Base-by-base conservation (phyloP, 2,329 filamentous ascomycete species). In the Aspergillus intermedius region DNA sequence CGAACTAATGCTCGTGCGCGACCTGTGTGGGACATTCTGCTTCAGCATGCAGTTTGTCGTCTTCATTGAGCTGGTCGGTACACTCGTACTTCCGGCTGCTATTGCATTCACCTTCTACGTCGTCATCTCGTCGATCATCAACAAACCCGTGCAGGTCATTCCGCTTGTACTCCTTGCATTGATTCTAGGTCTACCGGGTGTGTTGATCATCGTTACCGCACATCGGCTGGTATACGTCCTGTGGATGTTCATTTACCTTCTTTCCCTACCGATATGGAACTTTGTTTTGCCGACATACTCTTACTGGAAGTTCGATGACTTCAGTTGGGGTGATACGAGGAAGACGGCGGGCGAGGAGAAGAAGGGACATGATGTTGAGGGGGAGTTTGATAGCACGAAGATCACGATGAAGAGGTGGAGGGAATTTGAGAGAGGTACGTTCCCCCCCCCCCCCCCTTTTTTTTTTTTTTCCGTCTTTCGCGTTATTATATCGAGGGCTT, bases 1-100 rank as follows among this genome's bases (percentile, higher is more conserved):
- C 88, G 93, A 98, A 71, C 81, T 98, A 51, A 84, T 97, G 46
- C 81, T 98, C 30, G 94, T 98, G 41, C 83, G 91, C 55, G 93
- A 98, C 74, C 81, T 98, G 13, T 98, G 93, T 65, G 93, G 93
- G 57, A 98, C 93, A 3, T 98, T 98, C 76, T 98, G 94, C 77
- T 98, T 98, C 77, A 95, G 89, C 70, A 98, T 98, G 93, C 93
- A 98, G 72, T 98, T 98, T 66, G 86, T 98, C 56, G 86, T 98
- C 54, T 95, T 91, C 67, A 87, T 98, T 63, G 93, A 98, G 72
- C 78, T 98, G 48, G 80, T 97, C 48, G 93, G 93, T 60, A 98
- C 94, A 1, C 77, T 98, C 47, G 93, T 98, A 9, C 78, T 98
- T 19, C 93, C 93, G 2, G 94, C 93, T 42, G 94, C 94, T 57